phyloP scores from a whole-genome alignment of 2,329 filamentous ascomycete genomes.

The Sarocladium kiliense region DNA sequence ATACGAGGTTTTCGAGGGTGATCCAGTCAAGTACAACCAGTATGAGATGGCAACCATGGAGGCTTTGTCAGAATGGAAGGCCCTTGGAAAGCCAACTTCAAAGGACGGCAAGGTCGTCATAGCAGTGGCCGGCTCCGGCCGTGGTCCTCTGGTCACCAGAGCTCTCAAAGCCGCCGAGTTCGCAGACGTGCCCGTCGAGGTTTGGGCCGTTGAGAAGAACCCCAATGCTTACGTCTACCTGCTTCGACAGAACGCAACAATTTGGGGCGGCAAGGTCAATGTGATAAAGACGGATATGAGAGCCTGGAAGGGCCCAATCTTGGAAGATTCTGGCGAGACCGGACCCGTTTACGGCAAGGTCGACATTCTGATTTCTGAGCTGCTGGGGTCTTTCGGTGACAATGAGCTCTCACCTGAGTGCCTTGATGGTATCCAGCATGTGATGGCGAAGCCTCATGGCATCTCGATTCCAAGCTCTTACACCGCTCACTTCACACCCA shows the following conservation, averaged over 20 bases:
- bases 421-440: constrained; percentile 88
- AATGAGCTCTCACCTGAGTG: constrained; percentile 97
- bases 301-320: constrained; percentile 79
- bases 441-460: constrained; percentile 71
- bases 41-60: constrained; percentile 82
- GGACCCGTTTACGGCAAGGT: constrained; percentile 59
- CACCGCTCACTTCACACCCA: constrained; percentile 88
- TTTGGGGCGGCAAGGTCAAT: constrained; percentile 77
- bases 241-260: constrained; percentile 73
- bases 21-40: constrained; percentile 95
- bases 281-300: constrained; percentile 97
- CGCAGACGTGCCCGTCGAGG: constrained; percentile 72
- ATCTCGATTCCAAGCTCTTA: constrained; percentile 94
- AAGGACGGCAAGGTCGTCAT: constrained; percentile 70
- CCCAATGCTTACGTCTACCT: constrained; percentile 95
- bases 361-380: constrained; percentile 90
- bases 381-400: constrained; percentile 92
- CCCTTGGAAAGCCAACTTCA: constrained; percentile 66
- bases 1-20: constrained; percentile 97
- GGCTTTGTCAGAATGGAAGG: constrained; percentile 75
- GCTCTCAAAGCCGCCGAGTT: constrained; percentile 74
- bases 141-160: constrained; percentile 85
- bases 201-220: constrained; percentile 97
- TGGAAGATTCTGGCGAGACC: constrained; percentile 35
- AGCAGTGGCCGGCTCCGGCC: constrained; percentile 87